phyloP scores from a whole-genome alignment of 345 rosid genomes.

The Raphanus raphanistrum region DNA sequence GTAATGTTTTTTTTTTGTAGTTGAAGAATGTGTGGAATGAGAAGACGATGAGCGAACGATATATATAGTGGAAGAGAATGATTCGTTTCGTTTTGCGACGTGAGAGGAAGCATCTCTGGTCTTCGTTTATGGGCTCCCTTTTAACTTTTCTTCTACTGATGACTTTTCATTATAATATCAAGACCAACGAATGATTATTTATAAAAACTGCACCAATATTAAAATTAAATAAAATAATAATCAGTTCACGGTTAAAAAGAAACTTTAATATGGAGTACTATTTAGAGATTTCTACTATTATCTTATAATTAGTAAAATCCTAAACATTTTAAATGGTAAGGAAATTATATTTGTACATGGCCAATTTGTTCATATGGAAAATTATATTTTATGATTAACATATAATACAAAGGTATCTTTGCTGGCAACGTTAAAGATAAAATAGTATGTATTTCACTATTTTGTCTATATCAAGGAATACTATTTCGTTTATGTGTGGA shows the following conservation, averaged over 20 bases:
- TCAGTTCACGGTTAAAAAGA: background rate
- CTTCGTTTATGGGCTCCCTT: constrained; percentile 31
- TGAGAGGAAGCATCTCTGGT: constrained; percentile 37
- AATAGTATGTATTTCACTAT: background rate
- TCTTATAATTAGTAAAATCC: background rate
- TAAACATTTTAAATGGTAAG: background rate
- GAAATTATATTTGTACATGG: background rate
- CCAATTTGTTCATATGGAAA: background rate
- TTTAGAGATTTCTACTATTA: background rate
- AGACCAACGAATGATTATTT: background rate
- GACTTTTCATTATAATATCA: constrained; percentile 25
- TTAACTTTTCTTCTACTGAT: background rate
- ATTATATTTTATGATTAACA: background rate
- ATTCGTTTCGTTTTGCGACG: constrained; percentile 16
- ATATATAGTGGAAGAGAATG: constrained; percentile 24
- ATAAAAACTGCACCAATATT: background rate
- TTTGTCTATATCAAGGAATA: background rate
- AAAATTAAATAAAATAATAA: background rate
- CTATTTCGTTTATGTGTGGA: background rate
- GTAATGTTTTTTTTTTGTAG: constrained; percentile 6
- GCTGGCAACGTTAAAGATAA: background rate
- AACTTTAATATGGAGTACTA: background rate
- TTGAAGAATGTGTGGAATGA: constrained; percentile 23
- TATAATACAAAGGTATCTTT: background rate
- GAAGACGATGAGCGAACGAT: constrained; percentile 21